Evolutionary conservation across 352 stramenopile species (phyloP).

Genomic region (Phytophthora pistaciae): DNA sequence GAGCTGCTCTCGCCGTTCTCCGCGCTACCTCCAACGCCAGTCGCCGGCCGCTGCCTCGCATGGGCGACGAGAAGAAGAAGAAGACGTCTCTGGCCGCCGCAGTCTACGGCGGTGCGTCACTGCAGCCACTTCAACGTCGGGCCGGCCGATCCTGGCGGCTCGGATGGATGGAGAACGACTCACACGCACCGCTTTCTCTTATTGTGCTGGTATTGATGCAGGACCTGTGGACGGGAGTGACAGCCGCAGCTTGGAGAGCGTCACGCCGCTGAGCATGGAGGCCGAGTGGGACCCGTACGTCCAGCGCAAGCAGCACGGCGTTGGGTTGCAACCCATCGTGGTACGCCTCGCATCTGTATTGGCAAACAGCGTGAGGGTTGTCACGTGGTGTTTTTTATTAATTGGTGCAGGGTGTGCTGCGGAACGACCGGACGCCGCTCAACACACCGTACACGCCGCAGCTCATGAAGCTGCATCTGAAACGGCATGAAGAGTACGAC

Average conservation of each 20-base stretch:
- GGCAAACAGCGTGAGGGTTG: neutral
- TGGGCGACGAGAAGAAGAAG: constrained; percentile 46
- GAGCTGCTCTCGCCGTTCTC: neutral
- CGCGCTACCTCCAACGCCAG: neutral
- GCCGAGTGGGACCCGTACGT: constrained; percentile 67
- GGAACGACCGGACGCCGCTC: constrained; percentile 80
- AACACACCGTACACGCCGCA: constrained; percentile 89
- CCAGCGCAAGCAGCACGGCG: constrained; percentile 54
- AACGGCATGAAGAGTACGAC: constrained; percentile 67
- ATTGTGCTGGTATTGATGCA: constrained; percentile 2
- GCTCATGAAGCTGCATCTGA: constrained; percentile 84
- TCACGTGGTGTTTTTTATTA: constrained; percentile 2
- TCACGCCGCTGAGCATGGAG: constrained; percentile 45
- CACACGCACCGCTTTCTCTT: neutral
- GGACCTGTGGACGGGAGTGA: constrained; percentile 34
- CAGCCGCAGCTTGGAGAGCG: constrained; percentile 33
- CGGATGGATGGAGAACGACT: constrained; percentile 25
- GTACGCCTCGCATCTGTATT: constrained; percentile 34
- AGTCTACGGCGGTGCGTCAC: constrained; percentile 34
- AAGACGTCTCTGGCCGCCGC: constrained; percentile 17
- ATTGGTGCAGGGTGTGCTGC: constrained; percentile 54
- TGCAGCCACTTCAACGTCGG: constrained; percentile 39
- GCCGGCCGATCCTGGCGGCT: constrained; percentile 1
- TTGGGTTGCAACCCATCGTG: constrained; percentile 54
- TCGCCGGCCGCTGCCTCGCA: neutral